Base-by-base conservation (phyloP, 768 basidiomycete species). In the Hericium erinaceus region DNA sequence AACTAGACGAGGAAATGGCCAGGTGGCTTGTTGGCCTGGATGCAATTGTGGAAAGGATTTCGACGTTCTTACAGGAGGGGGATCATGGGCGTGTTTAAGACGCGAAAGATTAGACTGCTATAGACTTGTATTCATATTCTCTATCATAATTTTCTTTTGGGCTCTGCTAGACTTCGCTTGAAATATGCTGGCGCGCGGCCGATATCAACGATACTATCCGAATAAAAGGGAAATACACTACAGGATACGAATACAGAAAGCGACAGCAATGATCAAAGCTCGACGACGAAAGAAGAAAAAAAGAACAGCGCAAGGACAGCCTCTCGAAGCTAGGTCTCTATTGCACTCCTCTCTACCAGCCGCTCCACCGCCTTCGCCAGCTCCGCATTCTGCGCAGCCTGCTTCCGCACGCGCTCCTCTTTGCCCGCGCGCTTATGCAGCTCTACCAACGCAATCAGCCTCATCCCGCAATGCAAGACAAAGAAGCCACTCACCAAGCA, bases 11-110 rank as follows among this genome's bases (percentile, higher is more conserved):
- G 0, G 83, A 81, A 60, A 71, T 90, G 16, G 64, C 69, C 26
- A 76, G 74, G 55, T 90, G 88, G 88, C 74, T 89, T 0, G 70
- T 57, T 0, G 85, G 78, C 0, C 73, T 90, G 12, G 78, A 83
- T 51, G 70, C 48, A 20, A 76, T 83, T 33, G 77, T 86, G 3
- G 61, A 60, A 46, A 77, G 77, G 52, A 72, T 87, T 67, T 74
- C 73, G 57, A 61, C 54, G 1, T 85, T 85, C 61, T 73, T 88
- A 60, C 74, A 73, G 60, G 74, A 80, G 60, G 84, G 81, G 41
- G 75, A 74, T 15, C 77, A 87, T 60, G 80, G 74, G 74, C 83
- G 64, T 57, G 77, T 85, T 8, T 84, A 64, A 60, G 41, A 33
- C 33, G 33, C 33, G 9, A 10, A 33, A 33, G 33, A 33, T 8